phyloP scores from a whole-genome alignment of 352 stramenopile species.

The Phytophthora agathidicida region DNA sequence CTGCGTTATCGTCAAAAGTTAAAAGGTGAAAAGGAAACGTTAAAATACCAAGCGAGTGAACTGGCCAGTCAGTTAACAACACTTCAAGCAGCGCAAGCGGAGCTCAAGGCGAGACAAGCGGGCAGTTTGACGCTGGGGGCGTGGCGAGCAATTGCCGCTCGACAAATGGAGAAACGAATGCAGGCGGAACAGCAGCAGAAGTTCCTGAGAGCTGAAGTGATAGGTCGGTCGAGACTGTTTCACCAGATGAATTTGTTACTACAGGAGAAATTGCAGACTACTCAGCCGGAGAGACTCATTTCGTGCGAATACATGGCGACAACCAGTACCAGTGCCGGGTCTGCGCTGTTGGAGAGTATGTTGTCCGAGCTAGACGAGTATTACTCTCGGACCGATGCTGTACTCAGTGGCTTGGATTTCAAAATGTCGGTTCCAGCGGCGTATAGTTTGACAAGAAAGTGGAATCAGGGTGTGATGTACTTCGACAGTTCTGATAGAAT shows the following conservation, averaged over 20 bases:
- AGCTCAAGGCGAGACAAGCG: neutral
- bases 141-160: conserved; percentile 15
- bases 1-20: conserved; percentile 20
- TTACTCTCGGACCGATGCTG: conserved; percentile 15
- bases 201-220: conserved; percentile 8
- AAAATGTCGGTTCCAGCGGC: neutral
- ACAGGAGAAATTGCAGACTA: neutral
- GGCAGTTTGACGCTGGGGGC: conserved; percentile 3
- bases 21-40: conserved; percentile 17
- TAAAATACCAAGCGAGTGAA: conserved; percentile 3
- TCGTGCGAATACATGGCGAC: neutral
- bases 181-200: conserved; percentile 14
- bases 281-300: neutral
- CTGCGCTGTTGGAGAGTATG: conserved; percentile 2
- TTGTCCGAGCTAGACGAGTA: neutral
- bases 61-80: neutral
- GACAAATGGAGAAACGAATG: conserved; percentile 19
- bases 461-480: conserved; percentile 11
- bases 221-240: conserved; percentile 6
- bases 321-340: neutral
- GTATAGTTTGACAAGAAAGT: conserved; percentile 10
- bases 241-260: conserved; percentile 9
- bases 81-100: neutral
- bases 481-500: conserved; percentile 25
- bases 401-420: conserved; percentile 13